These are phyloP conservation scores for Linderniella brevidens DNA, from an alignment of 257 asterid species.

Conservation along the genomic window DNA sequence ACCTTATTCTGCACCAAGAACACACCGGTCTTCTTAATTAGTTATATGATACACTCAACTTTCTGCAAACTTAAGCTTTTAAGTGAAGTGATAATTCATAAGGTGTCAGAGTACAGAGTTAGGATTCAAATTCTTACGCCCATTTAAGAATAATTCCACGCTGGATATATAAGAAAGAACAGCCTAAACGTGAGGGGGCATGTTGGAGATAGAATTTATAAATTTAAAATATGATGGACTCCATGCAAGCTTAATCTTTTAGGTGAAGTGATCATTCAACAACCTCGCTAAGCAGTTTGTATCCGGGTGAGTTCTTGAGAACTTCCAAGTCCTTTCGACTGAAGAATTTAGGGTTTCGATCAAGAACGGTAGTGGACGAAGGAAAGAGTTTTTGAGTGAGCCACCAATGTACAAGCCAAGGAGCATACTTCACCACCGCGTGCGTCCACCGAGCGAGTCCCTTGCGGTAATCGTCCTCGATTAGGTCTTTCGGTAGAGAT, in stretches of 20 bases:
- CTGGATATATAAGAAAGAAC: no score
- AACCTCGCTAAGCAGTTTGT: conserved; percentile 65
- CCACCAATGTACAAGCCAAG: conserved; percentile 73
- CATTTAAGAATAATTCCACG: no score
- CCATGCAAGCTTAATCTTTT: no score
- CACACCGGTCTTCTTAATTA: not conserved
- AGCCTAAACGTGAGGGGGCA: no score
- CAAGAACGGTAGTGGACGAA: conserved; percentile 57
- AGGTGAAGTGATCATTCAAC: no score
- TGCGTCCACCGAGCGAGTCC: conserved; percentile 46
- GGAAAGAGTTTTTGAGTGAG: conserved; percentile 73
- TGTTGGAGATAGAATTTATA: no score
- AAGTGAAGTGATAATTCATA: no score
- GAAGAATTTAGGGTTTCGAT: conserved; percentile 55
- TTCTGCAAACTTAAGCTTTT: not conserved
- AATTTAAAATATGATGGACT: no score
- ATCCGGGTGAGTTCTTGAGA: conserved; percentile 64
- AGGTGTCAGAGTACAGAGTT: no score
- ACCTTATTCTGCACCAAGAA: conserved; percentile 38
- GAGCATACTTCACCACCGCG: conserved; percentile 34
- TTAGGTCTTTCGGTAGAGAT: conserved; percentile 49
- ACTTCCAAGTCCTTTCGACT: conserved; percentile 62
- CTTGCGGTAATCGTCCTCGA: conserved; percentile 60
- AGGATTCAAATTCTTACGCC: no score
- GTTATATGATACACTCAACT: not conserved